Percentiles rank a stretch among this genome's conserved stretches.
Evolutionary conservation across 2,329 filamentous ascomycete species (phyloP).

Genomic region (Arthrobotrys entomopaga): DNA sequence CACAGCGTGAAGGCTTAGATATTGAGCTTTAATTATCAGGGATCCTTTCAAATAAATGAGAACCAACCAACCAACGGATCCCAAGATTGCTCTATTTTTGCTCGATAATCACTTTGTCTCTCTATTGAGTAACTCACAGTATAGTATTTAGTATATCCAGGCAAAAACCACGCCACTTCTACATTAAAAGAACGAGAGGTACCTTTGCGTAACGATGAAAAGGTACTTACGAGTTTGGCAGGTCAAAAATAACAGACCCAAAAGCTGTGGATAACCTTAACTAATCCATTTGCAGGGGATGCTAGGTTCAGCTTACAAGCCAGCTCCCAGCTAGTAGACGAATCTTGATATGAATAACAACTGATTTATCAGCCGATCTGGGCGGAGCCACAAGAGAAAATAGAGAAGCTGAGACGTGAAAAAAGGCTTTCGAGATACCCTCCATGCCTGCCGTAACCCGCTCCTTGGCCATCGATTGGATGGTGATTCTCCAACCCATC

Average conservation of each 20-base stretch:
- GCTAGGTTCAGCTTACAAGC: background rate
- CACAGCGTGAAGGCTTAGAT: background rate
- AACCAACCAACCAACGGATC: slow-evolving; percentile 39
- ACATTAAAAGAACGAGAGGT: no score
- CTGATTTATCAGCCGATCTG: slow-evolving; percentile 42
- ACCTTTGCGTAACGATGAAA: no score
- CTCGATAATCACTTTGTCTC: no score
- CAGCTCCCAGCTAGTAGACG: background rate
- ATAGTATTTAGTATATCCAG: no score
- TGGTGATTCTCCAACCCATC: slow-evolving; percentile 8
- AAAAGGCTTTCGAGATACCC: background rate
- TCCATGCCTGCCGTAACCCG: slow-evolving; percentile 25
- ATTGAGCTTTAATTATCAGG: slow-evolving; percentile 12
- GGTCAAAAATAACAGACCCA: slow-evolving; percentile 24
- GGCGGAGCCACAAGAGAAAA: slow-evolving; percentile 21
- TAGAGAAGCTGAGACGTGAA: background rate
- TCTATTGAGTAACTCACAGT: no score
- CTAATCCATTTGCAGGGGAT: slow-evolving; percentile 6
- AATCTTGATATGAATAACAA: slow-evolving; percentile 27
- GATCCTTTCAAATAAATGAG: slow-evolving; percentile 31
- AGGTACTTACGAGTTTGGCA: slow-evolving; percentile 20
- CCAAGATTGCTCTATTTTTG: no score
- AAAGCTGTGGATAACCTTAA: slow-evolving; percentile 27
- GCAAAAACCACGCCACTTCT: no score
- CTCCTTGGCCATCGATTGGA: slow-evolving; percentile 25